Evolutionary conservation across 1,284 basidiomycete genomes (phyloP).

Genomic region (Boletus mariae): DNA sequence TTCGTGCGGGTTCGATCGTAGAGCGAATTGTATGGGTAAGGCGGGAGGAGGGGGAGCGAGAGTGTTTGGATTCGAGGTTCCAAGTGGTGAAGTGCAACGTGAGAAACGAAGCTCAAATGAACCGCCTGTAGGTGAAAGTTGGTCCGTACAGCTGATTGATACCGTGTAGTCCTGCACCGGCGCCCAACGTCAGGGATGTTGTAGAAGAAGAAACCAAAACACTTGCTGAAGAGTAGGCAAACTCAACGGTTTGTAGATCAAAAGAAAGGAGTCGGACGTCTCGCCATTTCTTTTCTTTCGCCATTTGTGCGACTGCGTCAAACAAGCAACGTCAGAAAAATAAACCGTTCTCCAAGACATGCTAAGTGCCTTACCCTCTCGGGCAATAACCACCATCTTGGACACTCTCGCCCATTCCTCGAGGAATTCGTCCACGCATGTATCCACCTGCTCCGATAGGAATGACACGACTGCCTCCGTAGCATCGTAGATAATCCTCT

Average conservation of each 20-base stretch:
- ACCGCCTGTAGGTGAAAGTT: slow-evolving; percentile 58
- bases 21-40: slow-evolving; percentile 13
- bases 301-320: slow-evolving; percentile 72
- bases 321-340: slow-evolving; percentile 4
- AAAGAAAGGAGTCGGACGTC: slow-evolving; percentile 81
- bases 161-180: slow-evolving; percentile 61
- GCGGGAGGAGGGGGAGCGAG: slow-evolving; percentile 24
- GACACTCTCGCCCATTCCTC: slow-evolving; percentile 89
- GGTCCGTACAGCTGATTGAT: slow-evolving; percentile 70
- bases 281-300: slow-evolving; percentile 62
- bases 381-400: slow-evolving; percentile 88
- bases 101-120: slow-evolving; percentile 73
- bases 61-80: slow-evolving; percentile 27
- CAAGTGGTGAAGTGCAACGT: slow-evolving; percentile 37
- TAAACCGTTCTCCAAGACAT: not conserved
- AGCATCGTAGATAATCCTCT: slow-evolving; percentile 84
- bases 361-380: slow-evolving; percentile 57
- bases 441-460: slow-evolving; percentile 78
- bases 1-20: slow-evolving; percentile 61
- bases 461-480: slow-evolving; percentile 83
- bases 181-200: not conserved
- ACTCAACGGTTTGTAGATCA: slow-evolving; percentile 85
- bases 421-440: slow-evolving; percentile 83
- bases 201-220: not conserved
- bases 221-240: slow-evolving; percentile 65